Evolutionary conservation across 176 grass and related monocot genomes (phyloP).

Genomic region (Bromus sterilis): DNA sequence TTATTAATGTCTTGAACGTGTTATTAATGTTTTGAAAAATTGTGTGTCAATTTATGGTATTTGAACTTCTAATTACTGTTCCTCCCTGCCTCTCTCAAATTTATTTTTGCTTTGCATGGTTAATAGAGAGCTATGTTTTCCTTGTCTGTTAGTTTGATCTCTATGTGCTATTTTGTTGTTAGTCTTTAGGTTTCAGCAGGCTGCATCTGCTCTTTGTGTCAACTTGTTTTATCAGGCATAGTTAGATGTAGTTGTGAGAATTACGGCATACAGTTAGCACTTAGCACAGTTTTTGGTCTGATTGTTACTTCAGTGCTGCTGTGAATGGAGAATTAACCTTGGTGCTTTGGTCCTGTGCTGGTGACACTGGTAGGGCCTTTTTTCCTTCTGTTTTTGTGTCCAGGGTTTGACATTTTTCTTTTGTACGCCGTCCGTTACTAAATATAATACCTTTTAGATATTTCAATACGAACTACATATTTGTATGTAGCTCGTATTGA

Average conservation of each 20-base stretch:
- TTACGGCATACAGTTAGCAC: not conserved
- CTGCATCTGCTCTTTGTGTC: not conserved
- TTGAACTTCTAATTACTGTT: not conserved
- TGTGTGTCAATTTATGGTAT: not conserved
- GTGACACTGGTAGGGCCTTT: too few relatives aligned
- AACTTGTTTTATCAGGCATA: not conserved
- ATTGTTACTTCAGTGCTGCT: not conserved
- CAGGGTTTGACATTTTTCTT: too few relatives aligned
- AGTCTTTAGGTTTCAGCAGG: not conserved
- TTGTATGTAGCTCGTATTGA: too few relatives aligned
- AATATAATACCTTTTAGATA: too few relatives aligned
- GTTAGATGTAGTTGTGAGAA: not conserved
- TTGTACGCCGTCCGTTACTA: too few relatives aligned
- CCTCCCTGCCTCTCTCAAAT: not conserved
- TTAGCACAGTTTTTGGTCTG: not conserved
- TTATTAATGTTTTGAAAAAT: not conserved
- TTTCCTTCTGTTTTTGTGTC: too few relatives aligned
- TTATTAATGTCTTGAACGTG: not conserved
- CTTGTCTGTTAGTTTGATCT: not conserved
- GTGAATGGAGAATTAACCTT: not conserved
- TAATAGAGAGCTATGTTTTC: not conserved
- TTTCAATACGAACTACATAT: too few relatives aligned
- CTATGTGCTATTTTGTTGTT: too few relatives aligned
- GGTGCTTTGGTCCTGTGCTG: not conserved
- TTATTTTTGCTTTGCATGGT: not conserved